A percentile compares a stretch with the other conserved stretches of the same genome.
phyloP scores from a whole-genome alignment of 768 basidiomycete species.

The Leccinum ochraceum region DNA sequence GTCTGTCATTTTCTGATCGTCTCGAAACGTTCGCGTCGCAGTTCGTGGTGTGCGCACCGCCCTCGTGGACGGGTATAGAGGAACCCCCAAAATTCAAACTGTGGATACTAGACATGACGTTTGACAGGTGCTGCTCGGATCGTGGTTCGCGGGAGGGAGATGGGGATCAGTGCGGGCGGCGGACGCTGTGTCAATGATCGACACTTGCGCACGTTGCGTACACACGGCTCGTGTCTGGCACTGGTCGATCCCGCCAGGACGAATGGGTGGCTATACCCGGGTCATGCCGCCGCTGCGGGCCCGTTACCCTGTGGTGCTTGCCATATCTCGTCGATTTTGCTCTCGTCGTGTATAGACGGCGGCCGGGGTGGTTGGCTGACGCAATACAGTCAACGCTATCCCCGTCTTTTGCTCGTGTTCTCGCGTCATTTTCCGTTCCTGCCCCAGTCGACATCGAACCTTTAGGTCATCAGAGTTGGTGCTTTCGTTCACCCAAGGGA shows the following conservation, averaged over 20 bases:
- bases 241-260: background rate
- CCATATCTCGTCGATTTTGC: background rate
- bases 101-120: background rate
- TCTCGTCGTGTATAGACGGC: background rate
- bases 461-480: background rate
- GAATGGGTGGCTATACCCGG: background rate
- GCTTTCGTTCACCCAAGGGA: background rate
- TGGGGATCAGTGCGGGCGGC: background rate
- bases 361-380: background rate
- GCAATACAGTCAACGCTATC: background rate
- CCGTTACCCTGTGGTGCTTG: background rate
- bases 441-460: too few relatives aligned
- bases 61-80: background rate
- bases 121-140: background rate
- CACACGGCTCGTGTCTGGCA: background rate
- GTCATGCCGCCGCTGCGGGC: background rate
- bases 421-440: background rate
- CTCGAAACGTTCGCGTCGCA: background rate
- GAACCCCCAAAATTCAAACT: background rate
- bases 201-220: constrained; percentile 1
- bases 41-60: constrained; percentile 1
- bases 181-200: constrained; percentile 5
- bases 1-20: constrained; percentile 1
- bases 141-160: background rate
- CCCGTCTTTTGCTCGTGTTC: too few relatives aligned